Evolutionary conservation across 1,284 basidiomycete species (phyloP).

Genomic region (Leccinum angustisporum): DNA sequence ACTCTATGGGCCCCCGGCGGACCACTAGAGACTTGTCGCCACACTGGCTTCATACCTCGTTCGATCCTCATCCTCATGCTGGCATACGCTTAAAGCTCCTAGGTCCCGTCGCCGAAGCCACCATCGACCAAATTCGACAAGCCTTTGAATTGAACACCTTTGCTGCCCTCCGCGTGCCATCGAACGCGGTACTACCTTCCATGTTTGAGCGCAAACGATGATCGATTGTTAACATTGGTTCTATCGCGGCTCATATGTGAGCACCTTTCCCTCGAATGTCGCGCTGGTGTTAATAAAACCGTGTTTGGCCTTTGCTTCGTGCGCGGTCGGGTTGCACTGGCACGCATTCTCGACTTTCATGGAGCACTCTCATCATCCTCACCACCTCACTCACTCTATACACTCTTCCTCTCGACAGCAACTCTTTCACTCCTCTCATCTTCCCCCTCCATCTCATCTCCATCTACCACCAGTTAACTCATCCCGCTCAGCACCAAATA

Average conservation of each 20-base stretch:
- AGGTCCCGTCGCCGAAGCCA: conserved; percentile 65
- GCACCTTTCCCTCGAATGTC: conserved; percentile 24
- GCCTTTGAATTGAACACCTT: conserved; percentile 67
- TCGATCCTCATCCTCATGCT: not conserved
- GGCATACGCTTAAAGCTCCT: not conserved
- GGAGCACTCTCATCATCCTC: not conserved
- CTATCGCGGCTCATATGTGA: conserved; percentile 59
- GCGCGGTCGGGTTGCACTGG: conserved; percentile 5
- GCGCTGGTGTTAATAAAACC: conserved; percentile 27
- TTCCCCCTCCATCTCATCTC: conserved; percentile 46
- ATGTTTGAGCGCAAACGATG: conserved; percentile 66
- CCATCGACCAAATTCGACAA: conserved; percentile 49
- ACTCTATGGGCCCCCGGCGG: not conserved
- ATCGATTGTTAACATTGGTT: conserved; percentile 73
- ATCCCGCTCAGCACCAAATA: conserved; percentile 36
- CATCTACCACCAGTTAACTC: conserved; percentile 37
- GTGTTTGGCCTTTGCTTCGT: conserved; percentile 16
- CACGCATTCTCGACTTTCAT: not conserved
- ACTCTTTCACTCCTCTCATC: conserved; percentile 39
- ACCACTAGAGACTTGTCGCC: not conserved
- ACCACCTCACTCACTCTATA: not conserved
- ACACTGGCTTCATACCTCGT: not conserved
- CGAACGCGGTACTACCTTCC: conserved; percentile 64
- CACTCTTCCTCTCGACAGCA: conserved; percentile 31
- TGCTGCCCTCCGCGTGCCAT: conserved; percentile 52